A percentile compares a stretch with the other conserved stretches of the same genome.
Conservation (phyloP, 2,329 filamentous ascomycete genomes). For the Cordyceps militaris region DNA sequence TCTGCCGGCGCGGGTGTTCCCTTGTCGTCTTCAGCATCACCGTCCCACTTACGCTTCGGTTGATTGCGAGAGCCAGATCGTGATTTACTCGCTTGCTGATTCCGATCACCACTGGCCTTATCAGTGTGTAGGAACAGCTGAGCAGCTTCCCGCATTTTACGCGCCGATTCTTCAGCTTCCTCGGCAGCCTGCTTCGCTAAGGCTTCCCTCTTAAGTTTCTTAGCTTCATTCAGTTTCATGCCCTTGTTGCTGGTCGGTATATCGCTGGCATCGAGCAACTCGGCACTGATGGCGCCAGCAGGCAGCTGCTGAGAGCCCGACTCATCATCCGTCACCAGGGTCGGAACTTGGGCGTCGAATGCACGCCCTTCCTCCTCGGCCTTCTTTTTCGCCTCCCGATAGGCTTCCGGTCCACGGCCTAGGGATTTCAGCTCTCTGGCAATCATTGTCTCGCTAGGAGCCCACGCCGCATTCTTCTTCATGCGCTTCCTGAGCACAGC, state of each 20-base stretch:
- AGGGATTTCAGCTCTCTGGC: slow-evolving; percentile 66
- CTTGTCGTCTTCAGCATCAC: slow-evolving; percentile 22
- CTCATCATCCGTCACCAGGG: slow-evolving; percentile 37
- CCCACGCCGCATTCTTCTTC: slow-evolving; percentile 89
- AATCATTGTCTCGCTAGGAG: slow-evolving; percentile 80
- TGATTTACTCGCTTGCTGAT: slow-evolving; percentile 21
- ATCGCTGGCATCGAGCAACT: slow-evolving; percentile 52
- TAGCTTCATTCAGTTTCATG: slow-evolving; percentile 72
- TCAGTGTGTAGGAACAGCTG: slow-evolving; percentile 32
- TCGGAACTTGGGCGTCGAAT: slow-evolving; percentile 42
- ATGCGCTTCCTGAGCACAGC: slow-evolving; percentile 71
- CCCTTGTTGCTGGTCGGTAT: slow-evolving; percentile 62
- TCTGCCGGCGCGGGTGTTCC: slow-evolving; percentile 26
- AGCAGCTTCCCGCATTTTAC: slow-evolving; percentile 44
- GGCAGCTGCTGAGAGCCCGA: slow-evolving; percentile 47
- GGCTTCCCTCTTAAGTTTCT: slow-evolving; percentile 64
- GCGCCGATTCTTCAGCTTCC: slow-evolving; percentile 52
- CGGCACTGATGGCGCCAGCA: slow-evolving; percentile 53
- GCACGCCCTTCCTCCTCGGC: slow-evolving; percentile 58
- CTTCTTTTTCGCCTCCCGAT: slow-evolving; percentile 52
- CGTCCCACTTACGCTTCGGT: slow-evolving; percentile 41
- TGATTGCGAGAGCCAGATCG: slow-evolving; percentile 26
- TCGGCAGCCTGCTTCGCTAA: slow-evolving; percentile 55
- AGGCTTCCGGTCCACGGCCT: slow-evolving; percentile 59
- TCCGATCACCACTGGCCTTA: slow-evolving; percentile 20